Conservation (phyloP, 169 alveolate species). For the Perkinsus olseni region DNA sequence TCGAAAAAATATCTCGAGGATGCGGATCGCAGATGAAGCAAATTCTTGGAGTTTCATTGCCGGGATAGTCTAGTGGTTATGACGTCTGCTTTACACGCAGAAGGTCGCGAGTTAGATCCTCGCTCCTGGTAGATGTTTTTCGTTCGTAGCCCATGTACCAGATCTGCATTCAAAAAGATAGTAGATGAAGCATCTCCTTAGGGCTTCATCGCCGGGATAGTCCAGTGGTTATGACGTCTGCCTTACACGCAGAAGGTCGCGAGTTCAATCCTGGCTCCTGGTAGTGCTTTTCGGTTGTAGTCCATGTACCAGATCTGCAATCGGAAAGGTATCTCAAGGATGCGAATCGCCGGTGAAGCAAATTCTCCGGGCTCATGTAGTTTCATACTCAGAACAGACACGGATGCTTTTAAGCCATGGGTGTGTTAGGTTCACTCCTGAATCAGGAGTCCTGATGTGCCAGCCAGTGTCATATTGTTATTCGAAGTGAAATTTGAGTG, state of each 20-base stretch:
- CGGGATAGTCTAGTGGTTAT: conserved; percentile 36
- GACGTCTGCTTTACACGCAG: conserved; percentile 65
- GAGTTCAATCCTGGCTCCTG: conserved; percentile 56
- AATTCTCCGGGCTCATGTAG: background rate
- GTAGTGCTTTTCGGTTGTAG: background rate
- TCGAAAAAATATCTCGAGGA: background rate
- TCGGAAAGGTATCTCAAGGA: background rate
- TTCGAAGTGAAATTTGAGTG: too few relatives aligned
- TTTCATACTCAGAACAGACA: too few relatives aligned
- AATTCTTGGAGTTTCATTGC: background rate
- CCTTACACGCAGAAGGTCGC: conserved; percentile 65
- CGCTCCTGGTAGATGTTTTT: conserved; percentile 8
- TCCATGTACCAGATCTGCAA: background rate
- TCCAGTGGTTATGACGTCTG: conserved; percentile 54
- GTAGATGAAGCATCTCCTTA: too few relatives aligned
- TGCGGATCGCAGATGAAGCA: background rate
- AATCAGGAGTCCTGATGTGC: too few relatives aligned
- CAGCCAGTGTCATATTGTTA: too few relatives aligned
- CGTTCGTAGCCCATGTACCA: background rate
- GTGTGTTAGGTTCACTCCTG: too few relatives aligned
- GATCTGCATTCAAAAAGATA: too few relatives aligned
- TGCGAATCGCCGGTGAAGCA: background rate
- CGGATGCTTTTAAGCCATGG: too few relatives aligned
- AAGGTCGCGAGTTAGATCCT: conserved; percentile 67
- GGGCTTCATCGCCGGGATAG: background rate